phyloP scores from a whole-genome alignment of 2,329 filamentous ascomycete genomes.

The Penicillium sp. region DNA sequence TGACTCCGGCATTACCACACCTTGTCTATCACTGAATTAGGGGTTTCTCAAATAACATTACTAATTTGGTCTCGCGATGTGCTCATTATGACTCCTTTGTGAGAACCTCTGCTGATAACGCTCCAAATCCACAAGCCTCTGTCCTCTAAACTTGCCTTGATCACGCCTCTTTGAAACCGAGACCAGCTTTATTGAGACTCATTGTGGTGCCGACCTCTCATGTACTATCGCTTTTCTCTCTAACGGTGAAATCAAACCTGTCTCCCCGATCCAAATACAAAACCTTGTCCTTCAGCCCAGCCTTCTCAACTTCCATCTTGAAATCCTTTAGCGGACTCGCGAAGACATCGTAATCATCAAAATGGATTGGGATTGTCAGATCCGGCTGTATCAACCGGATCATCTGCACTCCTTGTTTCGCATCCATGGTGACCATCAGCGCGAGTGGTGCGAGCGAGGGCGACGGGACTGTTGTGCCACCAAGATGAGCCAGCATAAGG shows the following conservation, averaged over 20 bases:
- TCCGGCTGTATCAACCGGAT: constrained; percentile 63
- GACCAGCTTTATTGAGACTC: too few species aligned
- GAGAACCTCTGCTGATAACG: too few species aligned
- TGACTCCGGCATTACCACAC: background rate
- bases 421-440: constrained; percentile 73
- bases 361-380: constrained; percentile 65
- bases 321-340: constrained; percentile 62
- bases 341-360: constrained; percentile 66
- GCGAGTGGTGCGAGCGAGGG: constrained; percentile 62
- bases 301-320: constrained; percentile 56
- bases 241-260: background rate
- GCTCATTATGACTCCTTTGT: too few species aligned
- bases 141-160: too few species aligned
- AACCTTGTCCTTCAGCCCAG: constrained; percentile 42
- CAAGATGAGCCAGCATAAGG: constrained; percentile 67
- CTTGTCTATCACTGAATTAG: too few species aligned
- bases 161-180: too few species aligned
- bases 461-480: constrained; percentile 65
- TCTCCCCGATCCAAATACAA: constrained; percentile 8
- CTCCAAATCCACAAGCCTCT: too few species aligned
- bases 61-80: too few species aligned
- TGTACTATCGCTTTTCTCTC: background rate
- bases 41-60: too few species aligned
- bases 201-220: too few species aligned
- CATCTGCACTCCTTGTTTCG: constrained; percentile 61